Percentiles rank a stretch among this genome's conserved stretches.
Evolutionary conservation across 441 rosid genomes (phyloP).

Genomic region (Pelargonium australe): DNA sequence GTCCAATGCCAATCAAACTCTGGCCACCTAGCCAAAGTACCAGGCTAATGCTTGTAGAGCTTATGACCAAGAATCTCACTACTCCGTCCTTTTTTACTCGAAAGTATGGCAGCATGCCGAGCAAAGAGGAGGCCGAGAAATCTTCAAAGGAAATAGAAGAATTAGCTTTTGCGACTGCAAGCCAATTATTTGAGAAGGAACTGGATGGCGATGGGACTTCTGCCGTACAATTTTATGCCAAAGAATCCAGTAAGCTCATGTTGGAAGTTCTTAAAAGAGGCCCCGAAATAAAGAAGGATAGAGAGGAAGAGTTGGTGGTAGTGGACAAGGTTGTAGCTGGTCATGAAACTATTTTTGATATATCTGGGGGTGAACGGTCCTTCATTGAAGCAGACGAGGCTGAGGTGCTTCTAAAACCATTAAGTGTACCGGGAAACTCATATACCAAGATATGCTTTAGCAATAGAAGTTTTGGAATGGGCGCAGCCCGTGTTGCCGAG

Average conservation of each 20-base stretch:
- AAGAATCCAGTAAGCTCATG: conserved; percentile 76
- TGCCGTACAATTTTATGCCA: conserved; percentile 90
- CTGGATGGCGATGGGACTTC: conserved; percentile 87
- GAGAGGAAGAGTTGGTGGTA: conserved; percentile 19
- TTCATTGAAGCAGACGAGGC: conserved; percentile 81
- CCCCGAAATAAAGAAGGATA: conserved; percentile 29
- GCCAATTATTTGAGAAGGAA: conserved; percentile 65
- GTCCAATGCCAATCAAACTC: conserved; percentile 61
- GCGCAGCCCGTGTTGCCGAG: conserved; percentile 70
- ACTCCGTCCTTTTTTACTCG: conserved; percentile 68
- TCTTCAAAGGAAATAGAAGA: conserved; percentile 70
- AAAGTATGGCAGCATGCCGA: conserved; percentile 54
- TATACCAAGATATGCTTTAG: conserved; percentile 82
- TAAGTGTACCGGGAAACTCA: conserved; percentile 60
- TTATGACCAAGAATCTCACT: conserved; percentile 62
- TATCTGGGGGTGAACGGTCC: conserved; percentile 60
- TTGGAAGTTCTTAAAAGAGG: conserved; percentile 75
- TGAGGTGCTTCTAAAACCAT: conserved; percentile 63
- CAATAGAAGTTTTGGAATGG: conserved; percentile 79
- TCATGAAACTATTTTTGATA: conserved; percentile 44
- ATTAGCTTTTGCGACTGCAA: conserved; percentile 46
- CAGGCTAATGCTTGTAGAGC: conserved; percentile 66
- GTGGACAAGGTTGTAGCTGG: conserved; percentile 29
- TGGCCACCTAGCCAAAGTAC: conserved; percentile 89
- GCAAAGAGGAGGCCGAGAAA: conserved; percentile 68